Evolutionary conservation across 2,329 filamentous ascomycete genomes (phyloP).

Genomic region (Sporothrix inflata): DNA sequence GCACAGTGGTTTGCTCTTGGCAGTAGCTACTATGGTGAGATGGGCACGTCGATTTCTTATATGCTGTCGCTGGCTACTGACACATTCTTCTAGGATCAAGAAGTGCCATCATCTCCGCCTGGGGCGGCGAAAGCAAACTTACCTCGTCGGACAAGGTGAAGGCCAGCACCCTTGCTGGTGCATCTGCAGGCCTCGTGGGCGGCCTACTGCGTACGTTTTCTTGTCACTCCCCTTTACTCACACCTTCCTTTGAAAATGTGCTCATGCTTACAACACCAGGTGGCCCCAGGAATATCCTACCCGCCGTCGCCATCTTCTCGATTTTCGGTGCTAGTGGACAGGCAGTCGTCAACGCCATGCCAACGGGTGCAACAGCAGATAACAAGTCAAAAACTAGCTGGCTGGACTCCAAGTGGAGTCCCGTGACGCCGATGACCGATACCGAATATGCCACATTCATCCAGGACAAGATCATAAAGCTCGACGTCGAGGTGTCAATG

Average conservation of each 20-base stretch:
- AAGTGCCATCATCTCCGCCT: slow-evolving; percentile 47
- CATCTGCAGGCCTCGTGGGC: slow-evolving; percentile 65
- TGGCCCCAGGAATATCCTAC: slow-evolving; percentile 57
- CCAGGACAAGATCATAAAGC: slow-evolving; percentile 68
- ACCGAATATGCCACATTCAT: slow-evolving; percentile 72
- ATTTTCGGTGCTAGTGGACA: slow-evolving; percentile 42
- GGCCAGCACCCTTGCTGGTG: slow-evolving; percentile 72
- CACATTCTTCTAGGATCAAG: slow-evolving; percentile 37
- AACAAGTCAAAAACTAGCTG: slow-evolving; percentile 34
- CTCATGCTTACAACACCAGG: slow-evolving; percentile 42
- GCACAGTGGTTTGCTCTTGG: slow-evolving; percentile 82
- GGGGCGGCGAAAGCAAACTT: slow-evolving; percentile 56
- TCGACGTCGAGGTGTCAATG: slow-evolving; percentile 77
- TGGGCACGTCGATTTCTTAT: neutral
- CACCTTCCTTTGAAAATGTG: neutral
- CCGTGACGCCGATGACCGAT: slow-evolving; percentile 69
- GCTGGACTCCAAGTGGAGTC: slow-evolving; percentile 71
- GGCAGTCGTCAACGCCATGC: slow-evolving; percentile 34
- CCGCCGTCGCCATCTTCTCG: slow-evolving; percentile 55
- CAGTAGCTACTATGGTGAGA: slow-evolving; percentile 73
- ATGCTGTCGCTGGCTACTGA: neutral
- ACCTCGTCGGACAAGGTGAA: slow-evolving; percentile 62
- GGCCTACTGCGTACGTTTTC: slow-evolving; percentile 55
- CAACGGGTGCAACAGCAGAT: neutral
- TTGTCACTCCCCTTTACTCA: neutral